Percentiles rank a stretch among this genome's conserved stretches.
phyloP scores from a whole-genome alignment of 2,329 filamentous ascomycete species.

The Fusarium sororula region DNA sequence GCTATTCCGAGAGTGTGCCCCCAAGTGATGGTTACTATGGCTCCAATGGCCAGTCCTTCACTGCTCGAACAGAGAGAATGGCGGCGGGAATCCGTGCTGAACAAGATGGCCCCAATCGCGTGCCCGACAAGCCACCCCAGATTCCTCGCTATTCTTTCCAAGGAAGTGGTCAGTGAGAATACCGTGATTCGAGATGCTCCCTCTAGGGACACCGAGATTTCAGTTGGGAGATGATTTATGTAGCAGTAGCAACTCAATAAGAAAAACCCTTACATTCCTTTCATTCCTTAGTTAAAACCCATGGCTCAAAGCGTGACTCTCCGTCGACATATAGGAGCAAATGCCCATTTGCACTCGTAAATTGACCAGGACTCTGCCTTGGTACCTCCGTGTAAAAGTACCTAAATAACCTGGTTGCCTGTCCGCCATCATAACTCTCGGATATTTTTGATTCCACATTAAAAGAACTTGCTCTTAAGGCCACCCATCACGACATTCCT shows the following conservation, averaged over 20 bases:
- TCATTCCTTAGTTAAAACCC: neutral
- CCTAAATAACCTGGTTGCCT: neutral
- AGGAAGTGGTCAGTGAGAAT: neutral
- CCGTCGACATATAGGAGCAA: neutral
- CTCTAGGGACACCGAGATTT: neutral
- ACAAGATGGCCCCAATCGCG: neutral
- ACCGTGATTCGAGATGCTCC: neutral
- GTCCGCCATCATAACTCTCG: neutral
- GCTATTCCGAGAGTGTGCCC: neutral
- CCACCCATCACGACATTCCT: slow-evolving; percentile 80
- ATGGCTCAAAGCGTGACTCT: neutral
- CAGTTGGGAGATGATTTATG: neutral
- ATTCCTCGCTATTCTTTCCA: neutral
- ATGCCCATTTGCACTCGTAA: neutral
- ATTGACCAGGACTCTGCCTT: slow-evolving; percentile 1
- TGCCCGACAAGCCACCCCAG: neutral
- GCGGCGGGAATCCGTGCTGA: neutral
- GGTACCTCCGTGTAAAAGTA: slow-evolving; percentile 18
- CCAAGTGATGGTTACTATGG: neutral
- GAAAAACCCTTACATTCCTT: neutral
- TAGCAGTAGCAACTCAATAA: neutral
- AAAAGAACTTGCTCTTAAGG: slow-evolving; percentile 68
- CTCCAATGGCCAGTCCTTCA: neutral
- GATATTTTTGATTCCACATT: neutral
- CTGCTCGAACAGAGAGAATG: neutral